phyloP scores from a whole-genome alignment of 441 rosid species.

The Adansonia madagascariensis region DNA sequence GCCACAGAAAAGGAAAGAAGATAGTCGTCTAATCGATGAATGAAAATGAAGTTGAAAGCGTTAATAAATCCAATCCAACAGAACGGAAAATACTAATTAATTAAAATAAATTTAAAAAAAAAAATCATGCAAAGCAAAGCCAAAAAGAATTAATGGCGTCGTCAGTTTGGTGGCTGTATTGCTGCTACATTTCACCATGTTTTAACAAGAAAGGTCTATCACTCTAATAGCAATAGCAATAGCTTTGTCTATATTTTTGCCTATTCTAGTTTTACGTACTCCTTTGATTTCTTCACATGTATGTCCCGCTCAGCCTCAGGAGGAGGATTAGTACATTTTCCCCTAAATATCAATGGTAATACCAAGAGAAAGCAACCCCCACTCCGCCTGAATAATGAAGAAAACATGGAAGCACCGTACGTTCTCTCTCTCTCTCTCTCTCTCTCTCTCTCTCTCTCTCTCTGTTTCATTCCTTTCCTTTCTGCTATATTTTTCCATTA shows the following conservation, averaged over 20 bases:
- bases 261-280: neutral
- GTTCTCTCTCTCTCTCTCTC: constrained; percentile 22
- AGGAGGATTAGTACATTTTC: constrained; percentile 4
- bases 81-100: neutral
- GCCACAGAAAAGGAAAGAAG: neutral
- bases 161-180: constrained; percentile 39
- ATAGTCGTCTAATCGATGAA: too few relatives aligned
- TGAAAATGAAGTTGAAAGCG: neutral
- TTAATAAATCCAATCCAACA: neutral
- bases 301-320: neutral
- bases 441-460: too few relatives aligned
- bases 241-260: neutral
- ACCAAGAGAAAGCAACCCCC: constrained; percentile 26
- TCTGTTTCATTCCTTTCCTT: neutral
- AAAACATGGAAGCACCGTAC: constrained; percentile 14
- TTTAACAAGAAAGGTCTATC: constrained; percentile 29
- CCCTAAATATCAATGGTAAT: neutral
- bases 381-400: constrained; percentile 27
- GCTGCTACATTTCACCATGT: constrained; percentile 34
- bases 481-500: neutral
- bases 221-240: neutral
- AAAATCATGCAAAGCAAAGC: constrained; percentile 33
- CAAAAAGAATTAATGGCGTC: constrained; percentile 55
- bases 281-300: neutral
- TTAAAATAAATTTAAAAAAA: neutral